Base-by-base conservation (phyloP, 2,329 filamentous ascomycete species). In the Nigrospora osmanthi region DNA sequence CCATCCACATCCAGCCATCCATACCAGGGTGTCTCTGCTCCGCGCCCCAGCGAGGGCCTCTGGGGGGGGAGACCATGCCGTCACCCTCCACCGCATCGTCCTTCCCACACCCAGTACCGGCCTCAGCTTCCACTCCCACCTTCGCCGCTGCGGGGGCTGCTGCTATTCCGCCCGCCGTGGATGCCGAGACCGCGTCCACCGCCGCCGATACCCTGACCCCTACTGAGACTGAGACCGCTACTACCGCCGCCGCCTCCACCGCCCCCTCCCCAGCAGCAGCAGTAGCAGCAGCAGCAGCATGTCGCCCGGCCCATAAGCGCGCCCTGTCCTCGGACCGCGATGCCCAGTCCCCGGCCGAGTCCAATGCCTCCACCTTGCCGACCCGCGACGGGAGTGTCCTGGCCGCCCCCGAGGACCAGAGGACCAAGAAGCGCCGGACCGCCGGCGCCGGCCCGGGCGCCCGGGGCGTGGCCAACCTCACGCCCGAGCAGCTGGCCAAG, bases 401-500 rank as follows among this genome's bases (percentile, higher is more conserved):
- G 7, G 44, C 42, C 23, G 16, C 40, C 15, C 40, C 49, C 36
- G 54, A 56, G 46, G 58, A 58, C 38, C 58, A 59, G 43, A 52
- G 55, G 46, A 54, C 51, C 14, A 77, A 74, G 62, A 75, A 67
- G 57, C 70, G 71, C 52, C 73, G 69, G 53, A 60, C 61, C 9
- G 23, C 23, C 23, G 23, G 23, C 23, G 16, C 40, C 9, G 69
- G 62, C 2, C 61, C 68, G 6, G 67, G 70, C 6, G 69, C 68
- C 23, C 63, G 74, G 39, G 73, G 73, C 11, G 75, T 79, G 36
- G 76, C 76, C 42, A 83, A 85, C 54, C 73, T 84, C 59, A 87
- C 84, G 1, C 80, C 83, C 33, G 86, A 89, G 56, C 83, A 89
- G 63, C 70, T 89, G 42, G 78, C 81, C 47, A 86, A 87, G 62